Conservation (phyloP, 352 stramenopile species). For the Globisporangium paroecandrum region DNA sequence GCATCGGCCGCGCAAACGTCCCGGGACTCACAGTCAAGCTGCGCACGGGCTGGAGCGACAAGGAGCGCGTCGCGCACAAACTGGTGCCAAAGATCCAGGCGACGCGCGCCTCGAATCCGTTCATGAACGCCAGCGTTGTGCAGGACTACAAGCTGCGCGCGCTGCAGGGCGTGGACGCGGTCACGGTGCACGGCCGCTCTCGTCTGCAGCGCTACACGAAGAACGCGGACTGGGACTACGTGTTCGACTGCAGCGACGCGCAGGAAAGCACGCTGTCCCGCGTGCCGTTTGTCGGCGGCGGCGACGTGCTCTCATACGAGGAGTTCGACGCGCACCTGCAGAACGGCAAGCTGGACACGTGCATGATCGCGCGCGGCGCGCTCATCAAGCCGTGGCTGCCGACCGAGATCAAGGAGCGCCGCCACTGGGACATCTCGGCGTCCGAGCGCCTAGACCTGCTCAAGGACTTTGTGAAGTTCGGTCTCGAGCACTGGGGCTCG, state of each 20-base stretch:
- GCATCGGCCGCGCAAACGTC: conserved; percentile 24
- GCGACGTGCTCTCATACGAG: conserved; percentile 83
- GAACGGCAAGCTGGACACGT: conserved; percentile 84
- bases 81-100: conserved; percentile 90
- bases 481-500: conserved; percentile 98
- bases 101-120: conserved; percentile 46
- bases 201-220: conserved; percentile 97
- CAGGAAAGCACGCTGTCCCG: conserved; percentile 28
- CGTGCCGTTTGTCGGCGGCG: conserved; percentile 92
- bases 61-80: conserved; percentile 93
- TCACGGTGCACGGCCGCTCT: conserved; percentile 95
- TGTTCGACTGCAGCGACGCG: conserved; percentile 86
- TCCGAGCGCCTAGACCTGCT: conserved; percentile 93
- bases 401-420: conserved; percentile 98
- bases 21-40: conserved; percentile 97
- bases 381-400: conserved; percentile 99
- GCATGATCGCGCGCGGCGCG: conserved; percentile 90
- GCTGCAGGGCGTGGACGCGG: conserved; percentile 61
- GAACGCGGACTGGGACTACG: conserved; percentile 98
- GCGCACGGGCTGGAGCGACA: conserved; percentile 96
- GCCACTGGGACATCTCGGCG: conserved; percentile 96
- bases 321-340: conserved; percentile 83
- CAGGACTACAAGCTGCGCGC: conserved; percentile 66
- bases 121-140: conserved; percentile 79
- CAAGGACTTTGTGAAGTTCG: conserved; percentile 96